Evolutionary conservation across 192 early-diverging fungal genomes (phyloP).

Genomic region (Anaeromyces robustus): DNA sequence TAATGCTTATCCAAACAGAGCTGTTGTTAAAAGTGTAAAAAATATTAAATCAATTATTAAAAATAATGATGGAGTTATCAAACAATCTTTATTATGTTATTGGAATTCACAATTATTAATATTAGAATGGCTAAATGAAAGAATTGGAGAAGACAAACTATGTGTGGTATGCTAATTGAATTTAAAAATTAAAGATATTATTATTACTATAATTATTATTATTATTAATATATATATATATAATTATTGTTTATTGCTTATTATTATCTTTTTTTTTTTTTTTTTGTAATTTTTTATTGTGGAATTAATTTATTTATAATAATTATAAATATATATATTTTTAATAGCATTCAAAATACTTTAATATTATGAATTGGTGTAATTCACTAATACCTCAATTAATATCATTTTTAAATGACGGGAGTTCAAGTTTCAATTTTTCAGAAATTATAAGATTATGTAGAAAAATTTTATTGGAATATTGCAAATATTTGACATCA

Average conservation of each 20-base stretch:
- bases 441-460: not conserved
- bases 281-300: no score
- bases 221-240: not conserved
- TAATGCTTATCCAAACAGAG: not conserved
- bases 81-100: not conserved
- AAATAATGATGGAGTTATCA: not conserved
- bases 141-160: not conserved
- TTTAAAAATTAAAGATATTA: not conserved
- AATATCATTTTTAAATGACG: not conserved
- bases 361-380: not conserved
- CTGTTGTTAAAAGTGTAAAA: not conserved
- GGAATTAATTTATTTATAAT: no score
- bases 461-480: not conserved
- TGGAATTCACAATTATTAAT: not conserved
- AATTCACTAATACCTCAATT: not conserved
- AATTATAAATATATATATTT: no score
- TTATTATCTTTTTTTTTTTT: not conserved
- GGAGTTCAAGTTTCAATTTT: not conserved
- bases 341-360: not conserved
- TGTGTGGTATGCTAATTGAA: not conserved
- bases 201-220: not conserved
- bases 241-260: not conserved
- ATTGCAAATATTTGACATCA: not conserved
- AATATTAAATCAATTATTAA: not conserved
- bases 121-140: not conserved